phyloP scores from a whole-genome alignment of 306 rosid species.

The Prunus mira region DNA sequence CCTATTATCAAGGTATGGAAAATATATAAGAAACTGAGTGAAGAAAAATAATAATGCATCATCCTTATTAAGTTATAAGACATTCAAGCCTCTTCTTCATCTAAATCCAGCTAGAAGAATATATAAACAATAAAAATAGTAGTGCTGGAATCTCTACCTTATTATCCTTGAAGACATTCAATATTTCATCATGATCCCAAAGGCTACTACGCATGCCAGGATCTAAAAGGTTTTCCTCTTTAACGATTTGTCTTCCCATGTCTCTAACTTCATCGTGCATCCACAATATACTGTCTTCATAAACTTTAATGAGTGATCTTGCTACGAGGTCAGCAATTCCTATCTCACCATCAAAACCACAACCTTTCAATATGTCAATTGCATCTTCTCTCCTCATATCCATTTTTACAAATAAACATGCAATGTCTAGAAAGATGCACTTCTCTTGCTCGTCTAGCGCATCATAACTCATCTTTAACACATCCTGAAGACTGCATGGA shows the following conservation, averaged over 20 bases:
- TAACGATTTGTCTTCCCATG: slow-evolving; percentile 65
- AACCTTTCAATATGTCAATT: slow-evolving; percentile 52
- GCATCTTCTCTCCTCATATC: slow-evolving; percentile 37
- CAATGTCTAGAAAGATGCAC: slow-evolving; percentile 56
- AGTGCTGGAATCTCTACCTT: slow-evolving; percentile 29
- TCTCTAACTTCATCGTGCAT: slow-evolving; percentile 75
- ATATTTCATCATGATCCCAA: slow-evolving; percentile 52
- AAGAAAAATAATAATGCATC: neutral
- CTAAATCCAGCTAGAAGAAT: neutral
- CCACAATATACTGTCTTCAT: slow-evolving; percentile 32
- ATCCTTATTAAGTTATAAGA: neutral
- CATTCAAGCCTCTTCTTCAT: neutral
- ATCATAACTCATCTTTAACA: slow-evolving; percentile 52
- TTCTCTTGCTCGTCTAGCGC: slow-evolving; percentile 43
- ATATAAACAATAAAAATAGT: neutral
- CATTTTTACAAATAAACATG: slow-evolving; percentile 54
- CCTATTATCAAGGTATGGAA: slow-evolving; percentile 25
- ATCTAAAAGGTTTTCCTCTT: slow-evolving; percentile 22
- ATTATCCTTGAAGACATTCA: slow-evolving; percentile 35
- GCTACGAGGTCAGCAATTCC: slow-evolving; percentile 30
- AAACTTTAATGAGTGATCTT: slow-evolving; percentile 53
- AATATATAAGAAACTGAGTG: neutral
- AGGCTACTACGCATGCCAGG: slow-evolving; percentile 54
- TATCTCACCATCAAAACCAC: slow-evolving; percentile 53
- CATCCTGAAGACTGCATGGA: slow-evolving; percentile 47